Base-by-base conservation (phyloP, 305 asterid species). In the Fraxinus sp. region DNA sequence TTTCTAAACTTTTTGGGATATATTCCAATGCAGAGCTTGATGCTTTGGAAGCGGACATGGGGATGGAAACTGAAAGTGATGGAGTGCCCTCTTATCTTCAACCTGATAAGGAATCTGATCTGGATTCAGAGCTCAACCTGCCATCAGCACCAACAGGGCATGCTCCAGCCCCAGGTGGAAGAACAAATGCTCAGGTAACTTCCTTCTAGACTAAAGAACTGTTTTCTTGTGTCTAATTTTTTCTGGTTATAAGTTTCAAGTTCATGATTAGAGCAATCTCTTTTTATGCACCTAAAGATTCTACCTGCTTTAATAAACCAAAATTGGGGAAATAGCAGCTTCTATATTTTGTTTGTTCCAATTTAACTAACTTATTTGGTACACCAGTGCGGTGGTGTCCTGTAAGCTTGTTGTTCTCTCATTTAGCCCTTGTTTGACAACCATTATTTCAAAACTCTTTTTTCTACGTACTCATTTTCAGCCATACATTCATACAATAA, bases 31-130 rank as follows among this genome's bases (percentile, higher is more conserved):
- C 91, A 97, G 98, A 97, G 89, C 99, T 97, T 81, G 98, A 94
- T 91, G 98, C 99, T 78, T 82, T 94, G 86, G 99, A 96, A 90
- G 97, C 95, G 79, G 98, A 96, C 88, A 94, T 96, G 98, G 97
- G 95, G 55, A 83, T 89, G 86, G 98, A 96, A 88, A 91, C 93
- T 82, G 98, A 91, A 85, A 83, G 91, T 39, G 98, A 94, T 76
- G 98, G 97, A 66, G 94, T 94, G 30, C 98, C 98, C 74, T 82
- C 99, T 11, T 97, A 97, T 85, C 98, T 96, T 84, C 98, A 94
- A 82, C 93, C 98, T 78, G 97, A 94, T 59, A 89, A 78, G 83
- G 97, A 94, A 76, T 66, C 93, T 62, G 95, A 93, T 85, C 83
- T 91, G 83, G 97, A 92, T 0, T 3, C 94, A 14, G 98, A 96